Evolutionary conservation across 1,284 basidiomycete species (phyloP), one percentile per base, ranked within the genome.

Genomic region (Cerioporus squamosus): DNA sequence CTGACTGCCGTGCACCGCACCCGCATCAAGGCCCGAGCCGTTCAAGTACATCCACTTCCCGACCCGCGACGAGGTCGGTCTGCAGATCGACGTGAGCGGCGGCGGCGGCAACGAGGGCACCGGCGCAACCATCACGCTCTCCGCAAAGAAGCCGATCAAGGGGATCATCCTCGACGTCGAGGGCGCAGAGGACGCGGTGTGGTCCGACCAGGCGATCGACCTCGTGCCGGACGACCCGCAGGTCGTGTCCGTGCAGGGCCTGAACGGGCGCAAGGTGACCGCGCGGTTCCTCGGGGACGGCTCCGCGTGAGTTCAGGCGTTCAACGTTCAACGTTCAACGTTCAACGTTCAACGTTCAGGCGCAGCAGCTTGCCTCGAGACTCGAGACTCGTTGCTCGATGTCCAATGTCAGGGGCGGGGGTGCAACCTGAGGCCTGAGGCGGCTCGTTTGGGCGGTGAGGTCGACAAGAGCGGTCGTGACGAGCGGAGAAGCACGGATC

Each of bases 21-120:
- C 33, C 33, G 33, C 2, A 54, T 51, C 70, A 68, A 94, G 91
- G 92, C 91, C 91, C 12, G 91, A 95, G 72, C 94, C 94, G 26
- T 95, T 89, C 81, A 96, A 97, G 75, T 95, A 86, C 75, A 87
- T 96, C 72, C 79, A 83, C 47, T 95, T 94, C 80, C 92, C 93
- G 39, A 68, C 83, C 20, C 74, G 81, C 44, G 73, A 81, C 51
- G 80, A 84, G 55, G 70, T 89, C 29, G 84, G 82, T 22, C 77
- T 95, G 52, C 73, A 79, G 52, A 80, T 87, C 53, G 71, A 69
- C 7, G 77, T 85, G 12, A 73, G 71, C n/a, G 61, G 69, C 6
- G 84, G 88, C 60, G 86, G 86, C 24, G 86, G 90, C 3, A 9
- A 9, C 26, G 26, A 9, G 6, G 26, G 26, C 26, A 29, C 5